Conservation (phyloP, 2,329 filamentous ascomycete genomes). For the Trichoderma pleuroti region DNA sequence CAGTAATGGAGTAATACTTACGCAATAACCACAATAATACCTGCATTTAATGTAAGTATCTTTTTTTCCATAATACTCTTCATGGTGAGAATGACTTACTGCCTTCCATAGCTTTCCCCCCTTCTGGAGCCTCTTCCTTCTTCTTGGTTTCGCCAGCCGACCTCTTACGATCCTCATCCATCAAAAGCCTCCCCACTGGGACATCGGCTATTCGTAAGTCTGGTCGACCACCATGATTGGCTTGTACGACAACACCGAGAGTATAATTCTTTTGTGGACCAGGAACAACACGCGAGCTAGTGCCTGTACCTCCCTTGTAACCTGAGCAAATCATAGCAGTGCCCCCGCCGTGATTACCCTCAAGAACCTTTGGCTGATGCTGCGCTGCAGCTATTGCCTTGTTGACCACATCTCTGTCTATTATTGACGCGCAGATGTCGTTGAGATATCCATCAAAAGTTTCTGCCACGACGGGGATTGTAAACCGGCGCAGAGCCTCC, state of each 20-base stretch:
- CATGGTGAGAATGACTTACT: background rate
- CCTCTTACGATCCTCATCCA: background rate
- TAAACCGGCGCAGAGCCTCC: background rate
- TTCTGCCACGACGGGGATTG: background rate
- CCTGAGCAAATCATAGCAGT: background rate
- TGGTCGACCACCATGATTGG: background rate
- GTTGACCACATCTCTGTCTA: background rate
- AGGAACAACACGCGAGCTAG: background rate
- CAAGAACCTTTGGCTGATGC: background rate
- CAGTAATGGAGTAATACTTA: background rate
- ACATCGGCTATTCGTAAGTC: background rate
- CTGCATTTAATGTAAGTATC: background rate
- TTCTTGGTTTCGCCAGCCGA: background rate
- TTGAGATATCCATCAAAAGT: background rate
- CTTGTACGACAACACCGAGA: background rate
- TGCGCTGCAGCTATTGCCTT: background rate
- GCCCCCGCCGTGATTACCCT: background rate
- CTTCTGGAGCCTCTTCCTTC: background rate
- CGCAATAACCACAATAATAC: background rate
- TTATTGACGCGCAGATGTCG: background rate
- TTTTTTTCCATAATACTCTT: background rate
- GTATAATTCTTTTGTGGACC: background rate
- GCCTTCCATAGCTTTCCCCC: background rate
- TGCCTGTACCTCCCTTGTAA: background rate
- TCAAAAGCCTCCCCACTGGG: background rate